Base-by-base conservation (phyloP, 1,139 yeast species). In the Magnusiomyces sp. region DNA sequence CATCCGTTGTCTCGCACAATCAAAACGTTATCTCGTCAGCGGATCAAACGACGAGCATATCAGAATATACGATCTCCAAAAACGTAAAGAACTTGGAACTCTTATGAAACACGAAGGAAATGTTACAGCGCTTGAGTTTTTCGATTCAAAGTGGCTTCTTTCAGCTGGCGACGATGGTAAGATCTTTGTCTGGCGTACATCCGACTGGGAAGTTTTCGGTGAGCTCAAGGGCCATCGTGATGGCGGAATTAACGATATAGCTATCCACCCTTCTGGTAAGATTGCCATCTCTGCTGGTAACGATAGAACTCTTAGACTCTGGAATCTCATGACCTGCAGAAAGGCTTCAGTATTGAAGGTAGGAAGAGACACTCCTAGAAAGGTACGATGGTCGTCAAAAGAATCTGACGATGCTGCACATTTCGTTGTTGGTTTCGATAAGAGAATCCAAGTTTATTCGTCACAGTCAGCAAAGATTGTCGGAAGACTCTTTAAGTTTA, bases 241-340 rank as follows among this genome's bases (percentile, higher is more conserved):
- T 3, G 62, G 63, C 20, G 74, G 82, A 50, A 77, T 94, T 40
- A 84, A 83, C 59, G 97, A 88, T 65, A 62, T 92, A 46, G 84
- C 90, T 36, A 84, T 92, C 45, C 99, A 92, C 65, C 95, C 95
- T 14, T 74, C 89, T n/a, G 96, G 95, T 16, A 77, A 89, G 67
- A 81, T 92, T 49, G 97, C 96, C 7, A 79, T 94, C 34, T 83
- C 95, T 52, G 95, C 88, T 5, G 87, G 95, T 47, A 80, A 77
- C 42, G 98, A 92, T 67, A 77, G 77, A 55, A 84, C 95, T 9
- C 75, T 94, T 39, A 74, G 94, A 61, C 73, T 92, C 55, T 92
- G 98, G 98, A 92, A 92, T 64, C 72, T 94, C 59, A 89, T 92
- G 97, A 90, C 97, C 2, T 95, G 89, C n/a, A 86, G 87, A 63